Conservation (phyloP, 371 early-diverging fungal genomes). For the Blastocladiella emersonii region DNA sequence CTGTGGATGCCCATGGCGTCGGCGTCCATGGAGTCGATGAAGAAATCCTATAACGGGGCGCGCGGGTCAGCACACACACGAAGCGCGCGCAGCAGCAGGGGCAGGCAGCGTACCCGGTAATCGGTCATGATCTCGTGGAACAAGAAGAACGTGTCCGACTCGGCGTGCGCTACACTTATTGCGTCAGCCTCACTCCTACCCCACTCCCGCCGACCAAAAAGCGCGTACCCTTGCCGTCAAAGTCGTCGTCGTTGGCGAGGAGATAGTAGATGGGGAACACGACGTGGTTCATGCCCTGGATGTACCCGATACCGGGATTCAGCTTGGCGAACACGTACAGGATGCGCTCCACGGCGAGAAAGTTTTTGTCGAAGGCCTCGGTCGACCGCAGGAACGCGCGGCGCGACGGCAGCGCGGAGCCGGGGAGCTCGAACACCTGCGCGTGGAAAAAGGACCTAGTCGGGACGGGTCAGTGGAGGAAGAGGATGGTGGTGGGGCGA, state of each 20-base stretch:
- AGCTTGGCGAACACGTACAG: constrained; percentile 69
- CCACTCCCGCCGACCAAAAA: no score
- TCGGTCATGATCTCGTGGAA: constrained; percentile 57
- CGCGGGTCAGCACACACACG: no score
- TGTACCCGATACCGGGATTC: constrained; percentile 75
- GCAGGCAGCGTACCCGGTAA: constrained; percentile 26
- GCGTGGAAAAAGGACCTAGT: not conserved
- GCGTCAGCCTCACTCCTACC: no score
- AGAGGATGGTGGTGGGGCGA: not conserved
- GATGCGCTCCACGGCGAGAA: constrained; percentile 52
- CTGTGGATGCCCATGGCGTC: constrained; percentile 49
- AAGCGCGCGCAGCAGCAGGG: no score
- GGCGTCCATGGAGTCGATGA: constrained; percentile 48
- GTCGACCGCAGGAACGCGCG: not conserved
- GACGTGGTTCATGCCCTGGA: constrained; percentile 84
- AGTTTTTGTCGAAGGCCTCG: constrained; percentile 1
- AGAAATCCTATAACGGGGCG: constrained; percentile 54
- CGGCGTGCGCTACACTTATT: constrained; percentile 58
- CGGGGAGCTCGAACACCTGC: not conserved
- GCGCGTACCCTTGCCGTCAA: constrained; percentile 4
- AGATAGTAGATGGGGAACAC: constrained; percentile 73
- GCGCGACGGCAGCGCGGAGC: not conserved
- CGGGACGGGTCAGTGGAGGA: not conserved
- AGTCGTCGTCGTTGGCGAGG: constrained; percentile 42
- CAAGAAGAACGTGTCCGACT: constrained; percentile 73